Base-by-base conservation (phyloP, 352 stramenopile genomes). In the Phytopythium oedochilum region DNA sequence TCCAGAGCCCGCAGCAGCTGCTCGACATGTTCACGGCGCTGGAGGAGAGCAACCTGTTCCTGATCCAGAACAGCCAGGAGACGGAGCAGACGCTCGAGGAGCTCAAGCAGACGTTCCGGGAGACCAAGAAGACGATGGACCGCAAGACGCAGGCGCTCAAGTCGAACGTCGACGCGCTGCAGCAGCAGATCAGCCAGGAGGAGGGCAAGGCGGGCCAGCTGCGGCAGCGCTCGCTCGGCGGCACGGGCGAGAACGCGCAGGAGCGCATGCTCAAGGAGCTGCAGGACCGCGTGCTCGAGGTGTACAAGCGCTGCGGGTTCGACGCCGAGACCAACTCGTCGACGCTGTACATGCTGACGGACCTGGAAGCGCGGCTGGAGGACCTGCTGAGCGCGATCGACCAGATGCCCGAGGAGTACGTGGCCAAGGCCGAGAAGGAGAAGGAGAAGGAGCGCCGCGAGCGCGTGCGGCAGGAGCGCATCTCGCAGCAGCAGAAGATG, bases 51-150 rank as follows among this genome's bases (percentile, higher is more conserved):
- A 98, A 98, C 55, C 75, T 98, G 44, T 98, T 98, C 59, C 59
- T 98, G 28, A 98, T 98, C 59, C 90, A 98, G 63, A 98, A 98
- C 71, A 96, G 82, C 53, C 91, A 98, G 63, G 91, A 98, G 59
- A 98, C 92, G 0, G 93, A 98, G 70, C 91, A 97, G 63, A 95
- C 89, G 23, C 78, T 98, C 0, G 94, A 98, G 49, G 93, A 98
- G 63, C 85, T 98, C 28, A 97, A 97, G 63, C 86, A 97, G 57
- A 92, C 81, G 67, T 97, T 93, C 65, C 74, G 81, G n/a, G 81
- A 93, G 38, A 96, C 89, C 1, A 92, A 94, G 66, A 87, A 83
- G 45, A 89, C 72, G 14, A 96, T 96, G 86, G 88, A 96, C 53
- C 71, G 69, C 26, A 96, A 96, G 60, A 96, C 87, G 0, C 64